Conservation (phyloP, 2,329 filamentous ascomycete species). For the Colletotrichum cuscutae region DNA sequence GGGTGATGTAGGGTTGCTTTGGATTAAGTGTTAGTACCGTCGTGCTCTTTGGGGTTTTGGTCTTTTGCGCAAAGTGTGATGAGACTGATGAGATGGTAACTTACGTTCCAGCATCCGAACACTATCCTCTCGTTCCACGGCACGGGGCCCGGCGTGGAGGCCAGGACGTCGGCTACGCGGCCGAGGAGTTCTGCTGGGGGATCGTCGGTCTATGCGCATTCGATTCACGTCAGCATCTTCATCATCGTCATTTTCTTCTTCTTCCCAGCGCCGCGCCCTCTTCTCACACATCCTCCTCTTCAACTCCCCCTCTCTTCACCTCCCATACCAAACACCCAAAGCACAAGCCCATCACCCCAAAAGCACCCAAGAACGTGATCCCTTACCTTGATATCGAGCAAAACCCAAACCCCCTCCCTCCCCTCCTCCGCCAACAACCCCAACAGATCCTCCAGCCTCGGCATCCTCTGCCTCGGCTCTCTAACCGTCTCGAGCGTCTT, state of each 20-base stretch:
- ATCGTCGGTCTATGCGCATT: conserved; percentile 69
- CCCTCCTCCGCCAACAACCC: conserved; percentile 74
- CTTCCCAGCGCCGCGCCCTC: too few relatives aligned
- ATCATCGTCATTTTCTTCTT: not conserved
- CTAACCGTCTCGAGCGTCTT: conserved; percentile 73
- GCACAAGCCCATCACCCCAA: too few relatives aligned
- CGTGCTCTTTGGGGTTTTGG: too few relatives aligned
- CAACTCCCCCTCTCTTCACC: too few relatives aligned
- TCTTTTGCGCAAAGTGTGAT: too few relatives aligned
- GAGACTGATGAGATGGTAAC: conserved; percentile 26
- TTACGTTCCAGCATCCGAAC: conserved; percentile 84
- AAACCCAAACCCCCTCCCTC: conserved; percentile 77
- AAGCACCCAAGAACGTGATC: too few relatives aligned
- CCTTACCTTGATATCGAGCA: conserved; percentile 87
- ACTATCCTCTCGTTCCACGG: conserved; percentile 81
- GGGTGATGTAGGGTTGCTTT: conserved; percentile 68
- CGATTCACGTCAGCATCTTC: not conserved
- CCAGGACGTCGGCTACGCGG: conserved; percentile 72
- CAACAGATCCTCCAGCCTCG: conserved; percentile 79
- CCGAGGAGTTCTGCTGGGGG: conserved; percentile 76
- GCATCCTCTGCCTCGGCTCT: conserved; percentile 77
- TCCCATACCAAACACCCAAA: too few relatives aligned
- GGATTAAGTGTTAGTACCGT: not conserved
- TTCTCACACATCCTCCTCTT: not conserved
- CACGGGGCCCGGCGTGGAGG: conserved; percentile 56